A percentile compares a stretch with the other conserved stretches of the same genome.
Conservation (phyloP, 352 stramenopile genomes). For the Phytophthora rubi region DNA sequence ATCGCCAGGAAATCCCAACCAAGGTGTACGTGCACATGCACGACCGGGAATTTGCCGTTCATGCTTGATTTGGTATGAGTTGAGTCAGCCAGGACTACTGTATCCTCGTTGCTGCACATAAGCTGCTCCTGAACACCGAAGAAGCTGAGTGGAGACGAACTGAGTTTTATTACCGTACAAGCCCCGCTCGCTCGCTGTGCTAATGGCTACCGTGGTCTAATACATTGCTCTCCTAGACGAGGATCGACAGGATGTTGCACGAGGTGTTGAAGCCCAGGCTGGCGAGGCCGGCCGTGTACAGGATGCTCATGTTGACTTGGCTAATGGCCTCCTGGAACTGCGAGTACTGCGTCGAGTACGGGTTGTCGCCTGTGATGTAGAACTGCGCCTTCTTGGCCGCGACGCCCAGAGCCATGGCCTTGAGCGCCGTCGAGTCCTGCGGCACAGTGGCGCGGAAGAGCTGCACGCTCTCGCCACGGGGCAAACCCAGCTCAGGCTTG, state of each 20-base stretch:
- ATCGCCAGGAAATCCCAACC: too few species aligned
- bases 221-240: slow-evolving; percentile 28
- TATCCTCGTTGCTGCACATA: not conserved
- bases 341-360: slow-evolving; percentile 47
- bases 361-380: slow-evolving; percentile 61
- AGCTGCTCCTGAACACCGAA: not conserved
- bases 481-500: slow-evolving; percentile 48
- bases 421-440: slow-evolving; percentile 40
- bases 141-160: slow-evolving; percentile 19
- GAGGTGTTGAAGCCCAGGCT: slow-evolving; percentile 48
- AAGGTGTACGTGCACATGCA: too few species aligned
- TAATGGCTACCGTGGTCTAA: slow-evolving; percentile 27
- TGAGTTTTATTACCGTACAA: slow-evolving; percentile 29
- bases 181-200: slow-evolving; percentile 8
- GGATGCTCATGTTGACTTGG: slow-evolving; percentile 62
- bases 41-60: too few species aligned
- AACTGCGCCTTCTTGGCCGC: slow-evolving; percentile 49
- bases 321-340: slow-evolving; percentile 49
- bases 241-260: slow-evolving; percentile 44
- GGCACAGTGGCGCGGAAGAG: slow-evolving; percentile 55
- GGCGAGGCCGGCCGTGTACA: slow-evolving; percentile 61
- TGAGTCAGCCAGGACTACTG: not conserved
- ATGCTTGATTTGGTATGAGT: not conserved
- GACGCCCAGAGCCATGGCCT: slow-evolving; percentile 51
- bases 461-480: slow-evolving; percentile 57